Percentiles rank a stretch among this genome's conserved stretches.
Evolutionary conservation across 768 basidiomycete species (phyloP).

Genomic region (Psilocybe tampanensis): DNA sequence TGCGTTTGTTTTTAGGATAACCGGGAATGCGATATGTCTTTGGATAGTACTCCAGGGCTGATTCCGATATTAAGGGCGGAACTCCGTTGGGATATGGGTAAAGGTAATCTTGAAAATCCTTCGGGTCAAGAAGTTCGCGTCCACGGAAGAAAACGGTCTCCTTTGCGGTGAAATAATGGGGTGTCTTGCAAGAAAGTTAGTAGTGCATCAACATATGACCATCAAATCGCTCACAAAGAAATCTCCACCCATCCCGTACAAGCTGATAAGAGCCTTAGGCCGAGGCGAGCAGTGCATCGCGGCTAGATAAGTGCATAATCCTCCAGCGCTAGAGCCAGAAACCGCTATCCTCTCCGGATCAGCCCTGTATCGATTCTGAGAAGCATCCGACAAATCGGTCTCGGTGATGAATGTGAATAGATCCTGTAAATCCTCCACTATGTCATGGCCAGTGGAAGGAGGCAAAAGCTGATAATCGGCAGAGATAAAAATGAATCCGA

Average conservation of each 20-base stretch:
- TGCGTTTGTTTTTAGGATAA: slow-evolving; percentile 57
- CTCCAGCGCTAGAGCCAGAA: slow-evolving; percentile 62
- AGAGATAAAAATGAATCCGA: slow-evolving; percentile 61
- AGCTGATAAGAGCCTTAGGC: slow-evolving; percentile 53
- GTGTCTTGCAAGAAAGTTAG: slow-evolving; percentile 34
- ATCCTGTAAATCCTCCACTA: slow-evolving; percentile 60
- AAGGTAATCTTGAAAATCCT: slow-evolving; percentile 47
- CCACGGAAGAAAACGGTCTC: slow-evolving; percentile 40
- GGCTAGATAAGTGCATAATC: slow-evolving; percentile 61
- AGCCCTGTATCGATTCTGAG: slow-evolving; percentile 27
- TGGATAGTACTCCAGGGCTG: slow-evolving; percentile 31
- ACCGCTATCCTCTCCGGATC: slow-evolving; percentile 49
- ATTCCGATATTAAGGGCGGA: slow-evolving; percentile 35
- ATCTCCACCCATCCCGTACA: slow-evolving; percentile 67
- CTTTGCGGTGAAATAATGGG: slow-evolving; percentile 53
- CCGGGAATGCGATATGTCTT: neutral
- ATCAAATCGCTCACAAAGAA: slow-evolving; percentile 38
- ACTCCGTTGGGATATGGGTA: slow-evolving; percentile 37
- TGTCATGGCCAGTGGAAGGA: slow-evolving; percentile 55
- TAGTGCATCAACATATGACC: neutral
- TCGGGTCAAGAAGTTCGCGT: slow-evolving; percentile 45
- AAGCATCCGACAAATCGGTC: neutral
- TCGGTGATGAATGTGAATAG: slow-evolving; percentile 49
- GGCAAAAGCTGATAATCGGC: slow-evolving; percentile 65
- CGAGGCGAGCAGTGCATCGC: slow-evolving; percentile 51